Percentiles rank a stretch among this genome's conserved stretches.
Conservation (phyloP, 768 basidiomycete genomes). For the Clavaria fumosa region DNA sequence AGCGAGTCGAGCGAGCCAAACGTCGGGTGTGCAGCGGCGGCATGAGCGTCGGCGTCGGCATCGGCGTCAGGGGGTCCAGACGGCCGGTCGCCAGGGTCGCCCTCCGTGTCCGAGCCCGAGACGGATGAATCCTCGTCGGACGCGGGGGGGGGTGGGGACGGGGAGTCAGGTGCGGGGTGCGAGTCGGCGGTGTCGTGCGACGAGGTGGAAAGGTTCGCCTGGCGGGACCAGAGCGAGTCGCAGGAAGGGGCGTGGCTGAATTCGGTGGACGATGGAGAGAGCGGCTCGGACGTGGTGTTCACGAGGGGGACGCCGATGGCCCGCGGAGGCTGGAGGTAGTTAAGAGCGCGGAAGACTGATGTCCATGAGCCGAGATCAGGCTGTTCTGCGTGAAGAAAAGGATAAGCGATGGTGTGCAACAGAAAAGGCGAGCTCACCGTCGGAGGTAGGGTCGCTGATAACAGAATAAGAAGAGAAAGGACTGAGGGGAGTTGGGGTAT, state of each 20-base stretch:
- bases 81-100: too few species aligned
- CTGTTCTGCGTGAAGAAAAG: conserved; percentile 2
- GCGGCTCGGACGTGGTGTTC: neutral
- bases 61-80: too few species aligned
- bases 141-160: conserved; percentile 1
- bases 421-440: conserved; percentile 2
- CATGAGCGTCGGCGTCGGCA: conserved; percentile 4
- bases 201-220: conserved; percentile 2
- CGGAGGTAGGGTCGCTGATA: conserved; percentile 8
- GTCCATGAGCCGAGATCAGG: conserved; percentile 8
- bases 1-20: conserved; percentile 5
- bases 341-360: conserved; percentile 6
- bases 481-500: conserved; percentile 9
- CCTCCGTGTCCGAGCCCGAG: conserved; percentile 7
- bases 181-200: conserved; percentile 6
- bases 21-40: too few species aligned
- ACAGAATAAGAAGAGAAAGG: conserved; percentile 10
- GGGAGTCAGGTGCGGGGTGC: too few species aligned
- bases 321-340: conserved; percentile 4
- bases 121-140: conserved; percentile 1
- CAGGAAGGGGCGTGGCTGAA: neutral
- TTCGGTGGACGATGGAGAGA: neutral
- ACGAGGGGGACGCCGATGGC: neutral
- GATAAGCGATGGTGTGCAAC: neutral
- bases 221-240: conserved; percentile 2